Base-by-base conservation (phyloP, 2,329 filamentous ascomycete species). In the Sordariomycetes sp. region DNA sequence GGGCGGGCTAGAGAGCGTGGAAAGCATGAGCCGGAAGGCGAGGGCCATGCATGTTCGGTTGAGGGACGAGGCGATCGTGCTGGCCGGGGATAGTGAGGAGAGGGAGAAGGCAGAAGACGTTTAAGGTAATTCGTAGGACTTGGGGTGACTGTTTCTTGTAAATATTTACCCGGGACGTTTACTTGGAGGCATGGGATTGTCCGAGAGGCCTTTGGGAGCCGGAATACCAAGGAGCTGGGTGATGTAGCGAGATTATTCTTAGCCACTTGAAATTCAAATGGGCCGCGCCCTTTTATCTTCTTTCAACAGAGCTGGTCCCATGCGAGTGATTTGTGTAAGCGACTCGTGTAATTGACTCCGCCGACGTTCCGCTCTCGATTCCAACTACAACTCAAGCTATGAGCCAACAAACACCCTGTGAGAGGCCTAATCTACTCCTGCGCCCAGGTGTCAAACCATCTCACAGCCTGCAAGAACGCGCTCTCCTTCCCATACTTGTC, bases 401-500 rank as follows among this genome's bases (percentile, higher is more conserved):
- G 28, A 32, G 8, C 28, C 28, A 4, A 32, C 28, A 32, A 32
- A 32, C 28, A 32, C 28, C 28, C 28, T 32, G 28, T 8, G 8
- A 32, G 28, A 32, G 28, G 8, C 28, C 8, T 8, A 32, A 32
- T 32, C 28, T 32, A 32, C 8, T 32, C 57, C 62, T 59, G 62
- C 57, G 58, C 57, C 61, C 60, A 74, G 18, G 85, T 76, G 58
- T 87, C 80, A 66, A 93, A 91, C 87, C 88, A 94, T 59, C 77
- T 71, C 57, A 90, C 79, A 28, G 88, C 88, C 76, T 93, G 89
- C 63, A 79, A 72, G 69, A 92, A 92, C 0, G 89, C 88, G 68
- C 85, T 79, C 73, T 93, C 87, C 77, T 92, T 92, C 35, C 85
- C 87, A 68, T 83, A 92, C 70, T 79, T 83, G 66, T 81, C 72